Percentiles rank a stretch among this genome's conserved stretches.
These are phyloP conservation scores for Capronia coronata DNA, from an alignment of 2,329 filamentous ascomycete genomes.

Conservation along the genomic window DNA sequence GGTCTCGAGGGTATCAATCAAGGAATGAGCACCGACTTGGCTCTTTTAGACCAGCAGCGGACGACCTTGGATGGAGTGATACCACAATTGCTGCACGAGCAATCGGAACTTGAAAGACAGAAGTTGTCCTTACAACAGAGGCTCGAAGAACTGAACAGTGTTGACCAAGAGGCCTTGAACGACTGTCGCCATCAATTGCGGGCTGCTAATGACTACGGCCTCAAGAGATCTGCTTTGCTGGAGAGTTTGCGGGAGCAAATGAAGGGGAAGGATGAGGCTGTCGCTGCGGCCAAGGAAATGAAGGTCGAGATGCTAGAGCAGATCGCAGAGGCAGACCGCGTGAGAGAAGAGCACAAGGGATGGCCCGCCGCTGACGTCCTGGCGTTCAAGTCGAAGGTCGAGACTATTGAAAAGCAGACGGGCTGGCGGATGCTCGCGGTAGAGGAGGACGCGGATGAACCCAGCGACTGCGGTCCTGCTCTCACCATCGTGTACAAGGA, in stretches of 20 bases:
- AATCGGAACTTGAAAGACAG: conserved; percentile 57
- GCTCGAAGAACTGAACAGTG: conserved; percentile 65
- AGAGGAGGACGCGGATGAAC: conserved; percentile 28
- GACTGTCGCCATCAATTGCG: conserved; percentile 63
- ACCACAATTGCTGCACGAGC: conserved; percentile 57
- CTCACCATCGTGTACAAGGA: conserved; percentile 40
- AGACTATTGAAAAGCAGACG: conserved; percentile 37
- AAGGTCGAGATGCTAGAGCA: conserved; percentile 66
- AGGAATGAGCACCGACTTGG: conserved; percentile 69
- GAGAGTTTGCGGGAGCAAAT: conserved; percentile 61
- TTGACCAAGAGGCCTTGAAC: conserved; percentile 57
- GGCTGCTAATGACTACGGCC: conserved; percentile 60
- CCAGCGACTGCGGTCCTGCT: conserved; percentile 30
- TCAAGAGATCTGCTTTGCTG: conserved; percentile 61
- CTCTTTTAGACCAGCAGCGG: conserved; percentile 61
- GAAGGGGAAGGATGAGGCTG: conserved; percentile 57
- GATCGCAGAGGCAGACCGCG: conserved; percentile 73
- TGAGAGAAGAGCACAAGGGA: conserved; percentile 80
- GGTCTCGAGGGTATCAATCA: conserved; percentile 69
- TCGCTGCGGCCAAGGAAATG: conserved; percentile 57
- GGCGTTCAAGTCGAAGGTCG: conserved; percentile 63
- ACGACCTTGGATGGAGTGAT: conserved; percentile 60
- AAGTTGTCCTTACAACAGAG: conserved; percentile 61
- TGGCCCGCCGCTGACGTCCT: conserved; percentile 80
- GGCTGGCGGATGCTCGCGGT: conserved; percentile 42